Evolutionary conservation across 2,329 filamentous ascomycete genomes (phyloP).

Genomic region (Tolypocladium album): DNA sequence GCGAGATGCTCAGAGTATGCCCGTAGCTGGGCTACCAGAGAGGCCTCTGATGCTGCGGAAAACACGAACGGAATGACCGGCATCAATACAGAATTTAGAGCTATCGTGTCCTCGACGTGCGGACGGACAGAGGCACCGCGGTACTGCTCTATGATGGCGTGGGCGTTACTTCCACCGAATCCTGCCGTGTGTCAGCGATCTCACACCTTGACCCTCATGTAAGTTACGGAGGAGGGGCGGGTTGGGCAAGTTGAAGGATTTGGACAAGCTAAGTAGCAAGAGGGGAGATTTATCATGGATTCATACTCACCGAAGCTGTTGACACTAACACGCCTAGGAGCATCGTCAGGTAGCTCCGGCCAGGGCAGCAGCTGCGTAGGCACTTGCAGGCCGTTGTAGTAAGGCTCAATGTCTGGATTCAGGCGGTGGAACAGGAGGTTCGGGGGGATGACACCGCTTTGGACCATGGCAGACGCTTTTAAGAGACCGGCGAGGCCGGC

Average conservation of each 20-base stretch:
- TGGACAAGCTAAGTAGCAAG: no score
- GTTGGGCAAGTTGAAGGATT: no score
- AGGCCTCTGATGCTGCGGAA: no score
- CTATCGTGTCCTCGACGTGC: conserved; percentile 11
- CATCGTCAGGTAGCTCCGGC: conserved; percentile 5
- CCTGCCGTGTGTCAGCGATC: no score
- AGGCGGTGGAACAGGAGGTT: conserved; percentile 18
- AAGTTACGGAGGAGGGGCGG: no score
- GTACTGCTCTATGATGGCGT: no score
- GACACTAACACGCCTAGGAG: conserved; percentile 10
- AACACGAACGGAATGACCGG: background rate
- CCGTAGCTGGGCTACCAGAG: no score
- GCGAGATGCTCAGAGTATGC: no score
- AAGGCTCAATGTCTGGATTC: conserved; percentile 15
- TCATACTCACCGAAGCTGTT: conserved; percentile 25
- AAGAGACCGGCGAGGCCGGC: conserved; percentile 12
- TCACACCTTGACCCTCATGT: no score
- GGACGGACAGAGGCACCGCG: conserved; percentile 29
- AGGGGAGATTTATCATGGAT: no score
- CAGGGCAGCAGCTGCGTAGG: conserved; percentile 8
- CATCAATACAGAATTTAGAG: no score
- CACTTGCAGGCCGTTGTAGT: conserved; percentile 11
- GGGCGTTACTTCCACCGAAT: no score
- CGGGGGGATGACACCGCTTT: conserved; percentile 13
- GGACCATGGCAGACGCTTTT: conserved; percentile 7